Conservation (phyloP, 768 basidiomycete species). For the Russula sp. region DNA sequence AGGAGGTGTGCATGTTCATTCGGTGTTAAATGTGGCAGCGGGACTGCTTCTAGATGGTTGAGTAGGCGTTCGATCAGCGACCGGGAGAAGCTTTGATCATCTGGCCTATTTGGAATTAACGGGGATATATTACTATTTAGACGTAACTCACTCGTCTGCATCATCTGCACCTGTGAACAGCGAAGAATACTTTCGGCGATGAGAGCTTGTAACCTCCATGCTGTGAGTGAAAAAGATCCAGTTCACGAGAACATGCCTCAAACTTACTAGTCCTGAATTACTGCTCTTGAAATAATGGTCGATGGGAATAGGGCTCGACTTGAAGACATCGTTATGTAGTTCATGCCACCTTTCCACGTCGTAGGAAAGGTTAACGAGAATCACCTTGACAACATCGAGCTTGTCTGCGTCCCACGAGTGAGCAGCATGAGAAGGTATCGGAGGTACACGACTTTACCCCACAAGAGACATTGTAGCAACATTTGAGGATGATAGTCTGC, state of each 20-base stretch:
- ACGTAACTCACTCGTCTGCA: slow-evolving; percentile 38
- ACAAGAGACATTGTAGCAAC: slow-evolving; percentile 83
- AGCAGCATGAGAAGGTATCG: neutral
- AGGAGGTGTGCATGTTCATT: slow-evolving; percentile 81
- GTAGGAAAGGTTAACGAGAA: slow-evolving; percentile 60
- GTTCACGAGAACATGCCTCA: neutral
- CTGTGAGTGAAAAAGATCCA: neutral
- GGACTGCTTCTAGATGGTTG: slow-evolving; percentile 50
- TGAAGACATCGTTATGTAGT: slow-evolving; percentile 18
- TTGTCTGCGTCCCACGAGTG: slow-evolving; percentile 47
- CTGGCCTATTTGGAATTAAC: slow-evolving; percentile 28
- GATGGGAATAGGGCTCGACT: slow-evolving; percentile 47
- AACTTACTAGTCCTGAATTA: slow-evolving; percentile 22
- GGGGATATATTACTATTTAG: neutral
- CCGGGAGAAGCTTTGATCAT: slow-evolving; percentile 55
- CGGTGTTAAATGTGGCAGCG: slow-evolving; percentile 62
- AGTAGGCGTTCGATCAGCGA: slow-evolving; percentile 54
- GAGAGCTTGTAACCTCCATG: slow-evolving; percentile 1
- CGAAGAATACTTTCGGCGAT: slow-evolving; percentile 38
- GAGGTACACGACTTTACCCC: slow-evolving; percentile 51
- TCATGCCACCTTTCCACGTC: slow-evolving; percentile 31
- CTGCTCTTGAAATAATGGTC: slow-evolving; percentile 48
- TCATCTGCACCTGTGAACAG: slow-evolving; percentile 46
- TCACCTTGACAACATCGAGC: slow-evolving; percentile 73
- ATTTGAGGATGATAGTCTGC: slow-evolving; percentile 92